These are phyloP conservation scores for Cystofilobasidium bisporidii DNA, from an alignment of 768 basidiomycete genomes.

Conservation along the genomic window DNA sequence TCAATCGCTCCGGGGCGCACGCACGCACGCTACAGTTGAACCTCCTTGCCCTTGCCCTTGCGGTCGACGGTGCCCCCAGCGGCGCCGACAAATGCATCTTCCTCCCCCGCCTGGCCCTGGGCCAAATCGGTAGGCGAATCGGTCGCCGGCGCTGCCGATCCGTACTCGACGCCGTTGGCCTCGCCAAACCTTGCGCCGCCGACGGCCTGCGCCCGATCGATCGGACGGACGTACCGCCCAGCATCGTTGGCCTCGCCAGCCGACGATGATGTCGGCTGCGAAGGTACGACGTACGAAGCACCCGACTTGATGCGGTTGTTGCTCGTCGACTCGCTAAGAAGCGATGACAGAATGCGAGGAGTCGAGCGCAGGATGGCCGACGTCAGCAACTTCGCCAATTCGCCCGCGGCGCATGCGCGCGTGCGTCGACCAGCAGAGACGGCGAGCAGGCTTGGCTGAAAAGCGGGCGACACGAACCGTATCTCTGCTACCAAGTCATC, in stretches of 20 bases:
- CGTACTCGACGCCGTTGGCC: conserved; percentile 18
- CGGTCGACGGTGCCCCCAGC: neutral
- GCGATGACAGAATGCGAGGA: too few relatives aligned
- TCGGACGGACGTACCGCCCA: neutral
- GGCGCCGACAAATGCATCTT: neutral
- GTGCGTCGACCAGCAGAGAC: too few relatives aligned
- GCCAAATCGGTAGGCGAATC: too few relatives aligned
- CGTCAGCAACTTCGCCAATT: too few relatives aligned
- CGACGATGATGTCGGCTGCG: neutral
- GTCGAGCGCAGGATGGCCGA: neutral
- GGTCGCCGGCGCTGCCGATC: too few relatives aligned
- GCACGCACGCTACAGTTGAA: too few relatives aligned
- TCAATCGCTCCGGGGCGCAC: too few relatives aligned
- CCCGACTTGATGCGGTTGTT: conserved; percentile 28
- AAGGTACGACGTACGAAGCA: neutral
- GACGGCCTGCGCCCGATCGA: neutral
- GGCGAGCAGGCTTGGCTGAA: neutral
- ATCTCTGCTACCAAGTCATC: conserved; percentile 28
- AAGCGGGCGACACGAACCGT: neutral
- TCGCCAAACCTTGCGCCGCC: conserved; percentile 12
- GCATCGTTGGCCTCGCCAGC: neutral
- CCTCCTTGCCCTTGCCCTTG: conserved; percentile 7
- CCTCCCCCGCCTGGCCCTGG: too few relatives aligned
- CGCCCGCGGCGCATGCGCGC: too few relatives aligned
- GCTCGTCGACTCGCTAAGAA: conserved; percentile 17